Conservation (phyloP, 257 asterid genomes). For the Solanum microdontum region DNA sequence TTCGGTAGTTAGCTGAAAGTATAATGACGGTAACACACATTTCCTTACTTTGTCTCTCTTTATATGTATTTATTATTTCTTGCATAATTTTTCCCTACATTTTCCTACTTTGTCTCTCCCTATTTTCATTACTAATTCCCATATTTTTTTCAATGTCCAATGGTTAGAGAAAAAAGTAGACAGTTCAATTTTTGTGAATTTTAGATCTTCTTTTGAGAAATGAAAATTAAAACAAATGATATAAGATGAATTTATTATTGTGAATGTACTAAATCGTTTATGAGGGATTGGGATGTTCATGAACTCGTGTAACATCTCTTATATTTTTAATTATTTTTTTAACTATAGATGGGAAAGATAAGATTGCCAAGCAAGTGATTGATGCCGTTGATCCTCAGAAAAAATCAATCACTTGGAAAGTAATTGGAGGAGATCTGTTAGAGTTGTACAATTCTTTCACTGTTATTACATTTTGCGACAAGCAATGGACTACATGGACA, state of each 20-base stretch:
- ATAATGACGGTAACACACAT: not conserved
- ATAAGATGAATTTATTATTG: not conserved
- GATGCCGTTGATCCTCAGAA: not conserved
- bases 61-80: not conserved
- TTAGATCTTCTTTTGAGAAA: not conserved
- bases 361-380: not conserved
- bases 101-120: too few relatives aligned
- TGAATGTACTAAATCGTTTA: not conserved
- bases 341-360: not conserved
- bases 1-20: not conserved
- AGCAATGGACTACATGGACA: not conserved
- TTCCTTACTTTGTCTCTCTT: not conserved
- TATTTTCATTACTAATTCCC: not conserved
- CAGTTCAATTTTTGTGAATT: not conserved
- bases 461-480: not conserved
- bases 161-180: not conserved
- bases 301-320: not conserved
- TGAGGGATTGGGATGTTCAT: not conserved
- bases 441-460: not conserved
- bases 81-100: not conserved
- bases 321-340: not conserved
- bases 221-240: not conserved
- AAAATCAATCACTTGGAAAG: not conserved
- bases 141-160: not conserved
- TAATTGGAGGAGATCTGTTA: not conserved